phyloP scores from a whole-genome alignment of 305 asterid genomes.

The Fraxinus albicans region DNA sequence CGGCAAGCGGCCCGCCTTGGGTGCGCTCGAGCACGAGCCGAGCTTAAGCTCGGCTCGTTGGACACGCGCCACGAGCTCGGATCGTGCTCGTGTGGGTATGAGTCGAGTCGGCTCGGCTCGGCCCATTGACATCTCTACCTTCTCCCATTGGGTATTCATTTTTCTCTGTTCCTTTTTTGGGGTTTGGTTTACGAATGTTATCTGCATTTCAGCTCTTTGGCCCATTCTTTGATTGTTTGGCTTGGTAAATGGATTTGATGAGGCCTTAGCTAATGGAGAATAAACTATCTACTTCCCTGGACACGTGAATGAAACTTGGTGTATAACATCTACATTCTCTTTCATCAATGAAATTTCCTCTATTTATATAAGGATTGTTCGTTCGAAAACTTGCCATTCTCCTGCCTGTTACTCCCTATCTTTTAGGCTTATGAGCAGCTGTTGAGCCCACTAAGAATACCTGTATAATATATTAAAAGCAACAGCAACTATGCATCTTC shows the following conservation, averaged over 20 bases:
- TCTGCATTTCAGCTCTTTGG: background rate
- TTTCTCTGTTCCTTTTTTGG: background rate
- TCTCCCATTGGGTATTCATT: background rate
- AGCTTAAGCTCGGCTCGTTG: no score
- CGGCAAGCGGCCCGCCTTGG: no score
- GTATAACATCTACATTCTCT: no score
- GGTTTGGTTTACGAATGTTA: background rate
- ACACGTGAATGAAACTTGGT: background rate
- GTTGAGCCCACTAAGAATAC: background rate
- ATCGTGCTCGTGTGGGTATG: no score
- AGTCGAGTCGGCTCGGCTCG: no score
- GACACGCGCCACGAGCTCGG: no score
- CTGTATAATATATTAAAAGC: background rate
- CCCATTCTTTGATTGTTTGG: background rate
- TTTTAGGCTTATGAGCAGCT: background rate
- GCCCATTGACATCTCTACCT: no score
- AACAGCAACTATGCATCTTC: background rate
- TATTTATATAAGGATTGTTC: background rate
- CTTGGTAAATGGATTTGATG: background rate
- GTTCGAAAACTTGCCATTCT: background rate
- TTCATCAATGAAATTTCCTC: background rate
- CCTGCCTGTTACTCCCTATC: background rate
- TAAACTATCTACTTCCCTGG: background rate
- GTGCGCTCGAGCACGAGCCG: no score
- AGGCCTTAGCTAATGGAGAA: background rate